These are phyloP conservation scores for Candida easanensis DNA, from an alignment of 805 yeast species.

Conservation along the genomic window DNA sequence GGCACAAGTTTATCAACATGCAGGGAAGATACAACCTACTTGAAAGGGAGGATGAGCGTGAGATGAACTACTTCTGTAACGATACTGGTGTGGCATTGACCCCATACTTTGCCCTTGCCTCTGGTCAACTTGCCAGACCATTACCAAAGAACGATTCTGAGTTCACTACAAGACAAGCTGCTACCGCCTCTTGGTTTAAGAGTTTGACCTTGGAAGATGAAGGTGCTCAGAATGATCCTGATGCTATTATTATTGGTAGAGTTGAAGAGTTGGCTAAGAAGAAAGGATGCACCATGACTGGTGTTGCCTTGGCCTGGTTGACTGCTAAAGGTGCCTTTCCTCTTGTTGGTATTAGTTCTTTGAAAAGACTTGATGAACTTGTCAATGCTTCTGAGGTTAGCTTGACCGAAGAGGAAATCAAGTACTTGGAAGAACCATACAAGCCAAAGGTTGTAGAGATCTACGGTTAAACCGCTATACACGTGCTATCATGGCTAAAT, in stretches of 20 bases:
- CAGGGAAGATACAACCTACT: slow-evolving; percentile 57
- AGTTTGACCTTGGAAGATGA: background rate
- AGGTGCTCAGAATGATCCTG: slow-evolving; percentile 12
- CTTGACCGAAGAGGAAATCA: slow-evolving; percentile 27
- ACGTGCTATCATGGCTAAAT: too few relatives aligned
- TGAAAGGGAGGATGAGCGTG: slow-evolving; percentile 62
- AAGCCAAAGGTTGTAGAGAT: slow-evolving; percentile 16
- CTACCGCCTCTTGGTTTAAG: background rate
- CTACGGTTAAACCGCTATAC: too few relatives aligned
- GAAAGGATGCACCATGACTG: slow-evolving; percentile 49
- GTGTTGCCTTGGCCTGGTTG: slow-evolving; percentile 50
- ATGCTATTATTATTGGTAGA: slow-evolving; percentile 39
- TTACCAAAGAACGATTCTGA: slow-evolving; percentile 23
- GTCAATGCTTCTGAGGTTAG: slow-evolving; percentile 38
- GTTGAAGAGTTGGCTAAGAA: slow-evolving; percentile 54
- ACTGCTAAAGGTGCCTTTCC: slow-evolving; percentile 49
- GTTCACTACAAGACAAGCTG: background rate
- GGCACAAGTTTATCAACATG: slow-evolving; percentile 58
- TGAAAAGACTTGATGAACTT: slow-evolving; percentile 51
- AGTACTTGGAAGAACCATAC: slow-evolving; percentile 22
- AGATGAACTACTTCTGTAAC: slow-evolving; percentile 53
- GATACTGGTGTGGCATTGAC: slow-evolving; percentile 52
- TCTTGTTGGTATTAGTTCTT: slow-evolving; percentile 49
- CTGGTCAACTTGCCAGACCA: slow-evolving; percentile 56
- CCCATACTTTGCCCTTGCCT: slow-evolving; percentile 61